phyloP scores from a whole-genome alignment of 768 basidiomycete species.

The Naematelia aurantialba region DNA sequence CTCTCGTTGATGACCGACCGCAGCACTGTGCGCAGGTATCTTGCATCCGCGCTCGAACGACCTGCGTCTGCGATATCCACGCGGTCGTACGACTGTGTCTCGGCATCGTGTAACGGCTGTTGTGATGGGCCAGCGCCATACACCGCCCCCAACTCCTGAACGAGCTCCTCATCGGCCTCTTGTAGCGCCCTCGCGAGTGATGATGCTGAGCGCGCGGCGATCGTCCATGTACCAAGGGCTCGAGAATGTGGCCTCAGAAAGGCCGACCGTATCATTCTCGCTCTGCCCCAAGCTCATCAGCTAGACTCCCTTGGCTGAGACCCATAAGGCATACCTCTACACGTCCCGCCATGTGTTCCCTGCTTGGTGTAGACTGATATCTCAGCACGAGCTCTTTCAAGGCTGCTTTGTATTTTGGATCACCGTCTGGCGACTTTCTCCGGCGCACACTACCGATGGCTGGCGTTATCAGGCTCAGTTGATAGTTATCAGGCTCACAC shows the following conservation, averaged over 20 bases:
- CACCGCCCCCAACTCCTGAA: background rate
- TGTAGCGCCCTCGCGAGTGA: background rate
- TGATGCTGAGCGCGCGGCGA: background rate
- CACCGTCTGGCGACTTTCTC: background rate
- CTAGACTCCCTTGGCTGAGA: background rate
- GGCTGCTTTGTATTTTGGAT: background rate
- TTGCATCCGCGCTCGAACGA: background rate
- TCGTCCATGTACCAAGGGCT: background rate
- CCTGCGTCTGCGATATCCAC: no score
- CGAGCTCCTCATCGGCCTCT: background rate
- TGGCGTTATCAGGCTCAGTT: background rate
- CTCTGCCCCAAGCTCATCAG: background rate
- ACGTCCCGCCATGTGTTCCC: no score
- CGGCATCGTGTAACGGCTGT: conserved; percentile 2
- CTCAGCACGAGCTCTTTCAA: no score
- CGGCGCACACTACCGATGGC: background rate
- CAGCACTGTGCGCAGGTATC: background rate
- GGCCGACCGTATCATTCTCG: conserved; percentile 7
- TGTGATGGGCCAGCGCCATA: conserved; percentile 16
- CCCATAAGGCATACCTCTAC: background rate
- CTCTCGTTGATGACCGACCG: background rate
- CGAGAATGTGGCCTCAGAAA: background rate
- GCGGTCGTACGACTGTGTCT: no score
- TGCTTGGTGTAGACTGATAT: no score
- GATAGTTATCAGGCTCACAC: background rate